Percentiles rank a stretch among this genome's conserved stretches.
These are phyloP conservation scores for Fallopia convolvulus DNA, from an alignment of 148 eudicot species.

Conservation along the genomic window DNA sequence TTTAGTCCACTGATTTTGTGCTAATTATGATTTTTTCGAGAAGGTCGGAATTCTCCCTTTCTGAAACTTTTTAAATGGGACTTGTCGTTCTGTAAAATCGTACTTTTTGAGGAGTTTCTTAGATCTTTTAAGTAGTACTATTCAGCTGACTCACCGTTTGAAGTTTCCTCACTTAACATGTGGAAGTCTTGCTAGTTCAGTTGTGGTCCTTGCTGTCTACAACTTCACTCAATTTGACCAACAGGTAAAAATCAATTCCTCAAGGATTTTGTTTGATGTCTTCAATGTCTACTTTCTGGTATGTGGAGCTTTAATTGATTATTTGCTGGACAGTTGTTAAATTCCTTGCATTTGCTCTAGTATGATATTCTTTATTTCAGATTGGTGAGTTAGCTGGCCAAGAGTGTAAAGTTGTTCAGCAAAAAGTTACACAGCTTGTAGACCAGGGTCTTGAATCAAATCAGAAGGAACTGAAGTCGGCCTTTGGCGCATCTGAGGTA, in stretches of 20 bases:
- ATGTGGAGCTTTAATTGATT: background rate
- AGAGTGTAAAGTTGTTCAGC: constrained; percentile 86
- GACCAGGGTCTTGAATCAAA: constrained; percentile 57
- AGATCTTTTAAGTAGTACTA: no score
- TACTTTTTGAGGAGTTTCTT: no score
- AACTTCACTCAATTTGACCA: constrained; percentile 77
- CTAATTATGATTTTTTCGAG: background rate
- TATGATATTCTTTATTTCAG: constrained; percentile 36
- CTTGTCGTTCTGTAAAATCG: background rate
- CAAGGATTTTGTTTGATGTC: background rate
- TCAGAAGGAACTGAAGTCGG: constrained; percentile 45
- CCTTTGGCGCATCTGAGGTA: constrained; percentile 84
- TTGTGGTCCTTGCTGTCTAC: constrained; percentile 75
- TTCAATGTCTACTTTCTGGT: background rate
- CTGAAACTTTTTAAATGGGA: background rate
- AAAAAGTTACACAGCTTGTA: constrained; percentile 85
- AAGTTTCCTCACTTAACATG: constrained; percentile 98
- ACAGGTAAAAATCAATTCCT: constrained; percentile 42
- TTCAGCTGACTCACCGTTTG: no score
- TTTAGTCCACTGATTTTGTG: no score
- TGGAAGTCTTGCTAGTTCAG: constrained; percentile 98
- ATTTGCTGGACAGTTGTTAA: background rate
- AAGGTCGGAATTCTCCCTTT: background rate
- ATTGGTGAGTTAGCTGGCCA: constrained; percentile 94
- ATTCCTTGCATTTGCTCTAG: background rate